Conservation (phyloP, 139 green algal genomes). For the Nannochloris sp. region DNA sequence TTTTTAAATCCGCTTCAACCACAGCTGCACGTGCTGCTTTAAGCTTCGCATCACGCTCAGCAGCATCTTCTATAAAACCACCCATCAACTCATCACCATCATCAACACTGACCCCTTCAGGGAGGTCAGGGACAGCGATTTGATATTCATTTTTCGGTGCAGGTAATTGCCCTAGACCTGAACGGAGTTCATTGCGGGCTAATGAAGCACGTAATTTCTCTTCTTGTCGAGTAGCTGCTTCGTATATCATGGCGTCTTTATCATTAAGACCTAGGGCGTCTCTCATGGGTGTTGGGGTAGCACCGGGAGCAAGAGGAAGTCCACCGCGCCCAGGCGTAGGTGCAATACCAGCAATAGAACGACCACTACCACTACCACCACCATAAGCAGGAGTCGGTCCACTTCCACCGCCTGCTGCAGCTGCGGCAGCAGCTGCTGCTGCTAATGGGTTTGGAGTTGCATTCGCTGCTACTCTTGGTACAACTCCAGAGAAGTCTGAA, state of each 20-base stretch:
- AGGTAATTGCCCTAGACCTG: slow-evolving; percentile 66
- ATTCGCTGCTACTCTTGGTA: slow-evolving; percentile 29
- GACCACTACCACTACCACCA: not conserved
- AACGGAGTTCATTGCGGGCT: slow-evolving; percentile 48
- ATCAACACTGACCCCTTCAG: not conserved
- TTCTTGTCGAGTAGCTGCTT: slow-evolving; percentile 14
- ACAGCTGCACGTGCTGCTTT: slow-evolving; percentile 45
- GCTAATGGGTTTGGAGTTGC: slow-evolving; percentile 71
- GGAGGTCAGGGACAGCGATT: slow-evolving; percentile 60
- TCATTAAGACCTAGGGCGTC: slow-evolving; percentile 87
- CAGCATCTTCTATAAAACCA: slow-evolving; percentile 75
- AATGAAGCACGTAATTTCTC: slow-evolving; percentile 19
- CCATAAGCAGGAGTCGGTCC: not conserved
- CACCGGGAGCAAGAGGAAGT: too few relatives aligned
- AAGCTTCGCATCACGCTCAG: slow-evolving; percentile 48
- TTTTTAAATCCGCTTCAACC: slow-evolving; percentile 32
- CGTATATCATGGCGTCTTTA: slow-evolving; percentile 20
- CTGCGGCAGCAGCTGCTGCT: slow-evolving; percentile 3
- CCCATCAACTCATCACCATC: slow-evolving; percentile 37
- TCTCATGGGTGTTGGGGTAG: slow-evolving; percentile 45
- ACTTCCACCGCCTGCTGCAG: not conserved
- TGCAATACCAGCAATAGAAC: too few relatives aligned
- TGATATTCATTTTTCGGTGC: slow-evolving; percentile 86
- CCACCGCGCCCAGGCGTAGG: too few relatives aligned
- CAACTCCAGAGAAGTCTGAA: slow-evolving; percentile 70